phyloP scores from a whole-genome alignment of 2,329 filamentous ascomycete species.

The Parascedosporium putredinis region DNA sequence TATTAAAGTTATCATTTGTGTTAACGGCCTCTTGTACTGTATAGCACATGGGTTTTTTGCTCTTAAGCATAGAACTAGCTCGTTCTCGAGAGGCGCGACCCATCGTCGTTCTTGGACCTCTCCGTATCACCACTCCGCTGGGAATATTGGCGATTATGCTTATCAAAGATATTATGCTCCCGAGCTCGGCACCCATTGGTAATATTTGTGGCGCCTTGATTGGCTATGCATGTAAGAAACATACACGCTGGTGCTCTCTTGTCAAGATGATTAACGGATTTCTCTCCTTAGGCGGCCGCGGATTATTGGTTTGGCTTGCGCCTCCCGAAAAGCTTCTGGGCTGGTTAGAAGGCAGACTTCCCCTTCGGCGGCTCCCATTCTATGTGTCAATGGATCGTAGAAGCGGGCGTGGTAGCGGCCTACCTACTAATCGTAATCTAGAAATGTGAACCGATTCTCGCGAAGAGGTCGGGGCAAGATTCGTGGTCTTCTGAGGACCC shows the following conservation, averaged over 20 bases:
- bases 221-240: constrained; percentile 68
- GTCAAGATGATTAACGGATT: too few species aligned
- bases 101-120: constrained; percentile 51
- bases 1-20: too few species aligned
- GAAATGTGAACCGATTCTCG: too few species aligned
- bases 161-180: constrained; percentile 65
- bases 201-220: constrained; percentile 76
- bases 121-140: constrained; percentile 82
- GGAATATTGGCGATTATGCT: constrained; percentile 71
- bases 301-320: constrained; percentile 79
- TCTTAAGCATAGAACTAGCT: constrained; percentile 76
- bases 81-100: constrained; percentile 77
- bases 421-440: constrained; percentile 45
- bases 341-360: constrained; percentile 82
- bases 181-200: constrained; percentile 73
- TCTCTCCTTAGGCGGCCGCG: constrained; percentile 55
- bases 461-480: too few species aligned
- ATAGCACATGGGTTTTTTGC: constrained; percentile 80
- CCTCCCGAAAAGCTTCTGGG: constrained; percentile 81
- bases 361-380: constrained; percentile 72
- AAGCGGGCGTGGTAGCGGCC: constrained; percentile 81
- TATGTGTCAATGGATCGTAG: constrained; percentile 94
- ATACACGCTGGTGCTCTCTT: too few species aligned
- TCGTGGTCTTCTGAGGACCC: too few species aligned
- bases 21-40: not conserved